phyloP scores from a whole-genome alignment of 75 land plant species.

The Chamaecyparis obtusa region DNA sequence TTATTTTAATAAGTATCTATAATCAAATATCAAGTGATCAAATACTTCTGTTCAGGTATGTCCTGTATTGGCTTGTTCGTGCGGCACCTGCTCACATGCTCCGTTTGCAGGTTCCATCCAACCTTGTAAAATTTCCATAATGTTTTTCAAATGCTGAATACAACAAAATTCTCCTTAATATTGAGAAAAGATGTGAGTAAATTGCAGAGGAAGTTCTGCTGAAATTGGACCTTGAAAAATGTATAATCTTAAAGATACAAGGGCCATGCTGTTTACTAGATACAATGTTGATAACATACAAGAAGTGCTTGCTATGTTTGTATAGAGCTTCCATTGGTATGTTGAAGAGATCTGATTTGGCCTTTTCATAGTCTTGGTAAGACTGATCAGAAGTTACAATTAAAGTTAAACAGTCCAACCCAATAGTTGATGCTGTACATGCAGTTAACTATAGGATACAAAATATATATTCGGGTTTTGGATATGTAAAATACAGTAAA shows the following conservation, averaged over 20 bases:
- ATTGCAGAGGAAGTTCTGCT: neutral
- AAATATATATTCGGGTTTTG: neutral
- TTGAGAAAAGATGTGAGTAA: neutral
- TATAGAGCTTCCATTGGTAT: neutral
- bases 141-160: neutral
- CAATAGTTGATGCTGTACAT: neutral
- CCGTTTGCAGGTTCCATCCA: slow-evolving; percentile 37
- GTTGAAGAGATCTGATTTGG: neutral
- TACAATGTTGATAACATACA: neutral
- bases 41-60: slow-evolving; percentile 30
- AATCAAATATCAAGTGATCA: neutral
- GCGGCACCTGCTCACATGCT: slow-evolving; percentile 59
- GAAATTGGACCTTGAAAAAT: neutral
- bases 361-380: neutral
- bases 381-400: neutral
- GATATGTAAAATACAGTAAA: neutral
- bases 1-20: neutral
- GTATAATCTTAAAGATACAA: neutral
- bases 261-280: neutral
- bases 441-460: neutral
- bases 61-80: slow-evolving; percentile 57
- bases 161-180: neutral
- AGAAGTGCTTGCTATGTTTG: neutral
- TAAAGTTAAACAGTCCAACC: neutral
- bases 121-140: neutral